Percentiles rank a stretch among this genome's conserved stretches.
These are phyloP conservation scores for Craterostigma plantagineum DNA, from an alignment of 257 asterid genomes.

Conservation along the genomic window DNA sequence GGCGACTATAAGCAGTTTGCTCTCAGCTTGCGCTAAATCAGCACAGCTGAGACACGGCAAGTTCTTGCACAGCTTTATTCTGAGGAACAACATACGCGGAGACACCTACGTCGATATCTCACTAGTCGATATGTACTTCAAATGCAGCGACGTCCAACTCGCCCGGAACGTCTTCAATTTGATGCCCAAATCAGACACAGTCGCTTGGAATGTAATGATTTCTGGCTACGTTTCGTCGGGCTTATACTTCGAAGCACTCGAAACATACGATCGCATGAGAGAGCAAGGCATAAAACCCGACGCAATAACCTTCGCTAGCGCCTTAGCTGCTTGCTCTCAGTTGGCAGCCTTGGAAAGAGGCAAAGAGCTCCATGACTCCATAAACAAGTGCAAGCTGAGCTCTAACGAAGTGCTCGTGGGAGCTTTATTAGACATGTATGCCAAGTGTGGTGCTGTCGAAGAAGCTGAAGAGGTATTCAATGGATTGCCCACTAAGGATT, in stretches of 20 bases:
- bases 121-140: slow-evolving; percentile 54
- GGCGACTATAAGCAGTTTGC: slow-evolving; percentile 41
- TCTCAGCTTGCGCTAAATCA: slow-evolving; percentile 53
- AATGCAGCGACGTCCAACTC: slow-evolving; percentile 25
- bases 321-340: slow-evolving; percentile 64
- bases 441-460: slow-evolving; percentile 59
- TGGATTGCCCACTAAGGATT: slow-evolving; percentile 30
- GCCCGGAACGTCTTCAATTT: slow-evolving; percentile 27
- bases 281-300: slow-evolving; percentile 30
- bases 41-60: slow-evolving; percentile 34
- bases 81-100: slow-evolving; percentile 16
- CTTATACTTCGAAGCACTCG: slow-evolving; percentile 47
- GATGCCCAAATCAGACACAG: slow-evolving; percentile 25
- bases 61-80: slow-evolving; percentile 40
- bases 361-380: slow-evolving; percentile 33
- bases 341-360: slow-evolving; percentile 51
- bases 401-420: slow-evolving; percentile 53
- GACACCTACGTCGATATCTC: slow-evolving; percentile 36
- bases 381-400: slow-evolving; percentile 19
- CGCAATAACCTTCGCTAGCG: slow-evolving; percentile 45
- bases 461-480: slow-evolving; percentile 44
- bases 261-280: slow-evolving; percentile 31
- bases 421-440: slow-evolving; percentile 73
- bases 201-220: slow-evolving; percentile 67
- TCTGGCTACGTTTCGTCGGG: slow-evolving; percentile 72